Conservation (phyloP, 768 basidiomycete genomes). For the Suillus sp. region DNA sequence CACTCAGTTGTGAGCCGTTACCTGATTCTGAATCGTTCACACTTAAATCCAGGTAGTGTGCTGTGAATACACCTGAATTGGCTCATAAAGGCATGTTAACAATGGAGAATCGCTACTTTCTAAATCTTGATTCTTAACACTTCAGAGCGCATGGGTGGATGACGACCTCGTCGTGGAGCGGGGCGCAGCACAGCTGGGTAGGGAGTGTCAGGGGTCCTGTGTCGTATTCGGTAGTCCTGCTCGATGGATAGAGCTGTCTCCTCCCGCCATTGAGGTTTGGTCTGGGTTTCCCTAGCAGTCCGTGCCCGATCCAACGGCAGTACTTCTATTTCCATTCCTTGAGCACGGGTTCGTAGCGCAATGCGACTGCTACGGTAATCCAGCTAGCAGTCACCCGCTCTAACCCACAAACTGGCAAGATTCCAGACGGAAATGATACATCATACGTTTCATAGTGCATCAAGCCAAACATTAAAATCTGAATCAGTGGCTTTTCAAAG, state of each 20-base stretch:
- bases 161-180: constrained; percentile 87
- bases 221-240: too few species aligned
- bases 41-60: constrained; percentile 47
- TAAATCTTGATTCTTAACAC: constrained; percentile 51
- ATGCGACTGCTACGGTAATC: constrained; percentile 94
- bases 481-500: too few species aligned
- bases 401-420: constrained; percentile 9
- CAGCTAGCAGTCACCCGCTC: neutral
- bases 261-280: too few species aligned
- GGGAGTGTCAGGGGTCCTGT: too few species aligned
- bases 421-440: constrained; percentile 68
- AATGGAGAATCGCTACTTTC: constrained; percentile 60
- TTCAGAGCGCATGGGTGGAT: constrained; percentile 84
- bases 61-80: constrained; percentile 65
- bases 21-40: constrained; percentile 64
- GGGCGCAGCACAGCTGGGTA: too few species aligned
- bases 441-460: constrained; percentile 73
- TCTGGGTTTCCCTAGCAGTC: too few species aligned
- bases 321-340: constrained; percentile 77
- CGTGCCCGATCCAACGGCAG: too few species aligned
- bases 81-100: constrained; percentile 64
- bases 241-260: too few species aligned
- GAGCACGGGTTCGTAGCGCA: constrained; percentile 97
- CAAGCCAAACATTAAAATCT: too few species aligned
- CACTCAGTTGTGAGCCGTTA: constrained; percentile 56